phyloP scores from a whole-genome alignment of 2,329 filamentous ascomycete genomes.

The Rhytidhysteron rufulum region DNA sequence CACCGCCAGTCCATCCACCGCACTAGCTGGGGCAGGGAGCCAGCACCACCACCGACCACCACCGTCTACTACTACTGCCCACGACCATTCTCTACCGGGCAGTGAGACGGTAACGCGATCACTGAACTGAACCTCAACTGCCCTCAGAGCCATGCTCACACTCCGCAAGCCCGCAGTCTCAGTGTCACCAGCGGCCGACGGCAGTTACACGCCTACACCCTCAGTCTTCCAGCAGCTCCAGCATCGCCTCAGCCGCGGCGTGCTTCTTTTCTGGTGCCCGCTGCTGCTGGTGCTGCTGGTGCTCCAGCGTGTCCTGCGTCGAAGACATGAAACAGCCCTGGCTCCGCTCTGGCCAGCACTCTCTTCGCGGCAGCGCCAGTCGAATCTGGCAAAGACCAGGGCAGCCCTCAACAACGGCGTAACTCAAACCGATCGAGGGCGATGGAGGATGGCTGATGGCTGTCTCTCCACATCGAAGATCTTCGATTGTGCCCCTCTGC shows the following conservation, averaged over 20 bases:
- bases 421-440: conserved; percentile 4
- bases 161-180: background rate
- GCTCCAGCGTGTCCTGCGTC: too few relatives aligned
- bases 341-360: conserved; percentile 1
- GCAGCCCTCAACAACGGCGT: background rate
- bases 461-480: conserved; percentile 10
- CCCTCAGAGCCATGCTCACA: background rate
- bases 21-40: too few relatives aligned
- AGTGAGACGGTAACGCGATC: conserved; percentile 1
- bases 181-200: background rate
- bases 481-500: conserved; percentile 8
- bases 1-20: too few relatives aligned
- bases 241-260: conserved; percentile 3
- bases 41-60: too few relatives aligned
- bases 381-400: conserved; percentile 1
- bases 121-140: background rate
- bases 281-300: too few relatives aligned
- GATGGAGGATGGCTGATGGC: conserved; percentile 5
- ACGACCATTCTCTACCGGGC: too few relatives aligned
- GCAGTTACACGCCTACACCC: background rate
- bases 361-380: conserved; percentile 4
- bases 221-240: background rate
- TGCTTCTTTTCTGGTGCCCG: too few relatives aligned
- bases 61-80: too few relatives aligned
- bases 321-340: conserved; percentile 10